Conservation (phyloP, 768 basidiomycete species). For the Boletus sp. region DNA sequence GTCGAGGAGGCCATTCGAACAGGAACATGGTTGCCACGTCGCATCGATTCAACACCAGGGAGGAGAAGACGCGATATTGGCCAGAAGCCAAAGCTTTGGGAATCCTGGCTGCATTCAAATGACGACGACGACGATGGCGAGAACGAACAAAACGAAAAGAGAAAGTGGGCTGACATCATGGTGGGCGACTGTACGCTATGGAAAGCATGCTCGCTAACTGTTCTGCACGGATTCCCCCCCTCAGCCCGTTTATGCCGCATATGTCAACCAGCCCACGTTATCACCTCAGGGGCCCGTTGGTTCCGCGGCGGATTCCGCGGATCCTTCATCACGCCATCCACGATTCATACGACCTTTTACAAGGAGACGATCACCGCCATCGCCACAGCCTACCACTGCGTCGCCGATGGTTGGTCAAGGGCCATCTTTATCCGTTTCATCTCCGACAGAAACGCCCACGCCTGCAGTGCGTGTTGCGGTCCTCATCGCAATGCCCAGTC, state of each 20-base stretch:
- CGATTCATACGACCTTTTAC: conserved; percentile 20
- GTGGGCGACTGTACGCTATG: conserved; percentile 11
- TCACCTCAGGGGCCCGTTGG: not conserved
- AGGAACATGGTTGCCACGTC: conserved; percentile 53
- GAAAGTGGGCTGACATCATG: conserved; percentile 29
- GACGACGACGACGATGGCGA: conserved; percentile 11
- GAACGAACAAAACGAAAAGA: conserved; percentile 13
- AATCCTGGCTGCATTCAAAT: conserved; percentile 19
- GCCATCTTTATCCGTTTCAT: conserved; percentile 1
- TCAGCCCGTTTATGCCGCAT: conserved; percentile 26
- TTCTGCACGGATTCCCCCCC: not conserved
- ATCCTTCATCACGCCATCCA: conserved; percentile 6
- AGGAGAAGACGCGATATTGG: conserved; percentile 28
- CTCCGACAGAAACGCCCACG: conserved; percentile 7
- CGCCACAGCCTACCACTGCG: conserved; percentile 6
- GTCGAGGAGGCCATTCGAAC: conserved; percentile 63
- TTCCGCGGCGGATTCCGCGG: not conserved
- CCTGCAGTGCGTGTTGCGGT: conserved; percentile 38
- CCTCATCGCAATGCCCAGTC: conserved; percentile 43
- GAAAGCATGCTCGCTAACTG: not conserved
- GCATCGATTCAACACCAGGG: conserved; percentile 9
- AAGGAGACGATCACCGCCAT: conserved; percentile 12
- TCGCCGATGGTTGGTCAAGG: not conserved
- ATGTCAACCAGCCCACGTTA: conserved; percentile 12
- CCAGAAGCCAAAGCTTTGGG: conserved; percentile 32